Evolutionary conservation across 78 protist genomes (phyloP).

Genomic region (Diacronema lutheri): DNA sequence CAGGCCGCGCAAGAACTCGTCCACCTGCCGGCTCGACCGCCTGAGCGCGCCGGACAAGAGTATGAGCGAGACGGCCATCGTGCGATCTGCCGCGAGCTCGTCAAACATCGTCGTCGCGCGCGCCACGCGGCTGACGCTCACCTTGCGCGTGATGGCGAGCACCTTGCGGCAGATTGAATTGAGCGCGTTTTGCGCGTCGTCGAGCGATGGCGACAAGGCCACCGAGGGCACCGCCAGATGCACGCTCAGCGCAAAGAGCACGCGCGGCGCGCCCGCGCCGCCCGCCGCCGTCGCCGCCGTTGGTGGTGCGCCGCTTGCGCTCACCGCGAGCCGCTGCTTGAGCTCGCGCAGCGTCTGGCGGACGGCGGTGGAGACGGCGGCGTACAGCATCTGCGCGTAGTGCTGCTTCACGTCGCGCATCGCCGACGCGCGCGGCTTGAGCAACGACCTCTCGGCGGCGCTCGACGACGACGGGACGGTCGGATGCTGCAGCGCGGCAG

Average conservation of each 20-base stretch:
- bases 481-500: too few species aligned
- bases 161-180: conserved; percentile 45
- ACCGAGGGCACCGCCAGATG: conserved; percentile 55
- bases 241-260: conserved; percentile 55
- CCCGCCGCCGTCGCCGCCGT: conserved; percentile 3
- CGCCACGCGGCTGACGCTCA: too few species aligned
- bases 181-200: conserved; percentile 59
- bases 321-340: conserved; percentile 49
- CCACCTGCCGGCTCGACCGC: conserved; percentile 37
- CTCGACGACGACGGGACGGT: too few species aligned
- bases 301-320: too few species aligned
- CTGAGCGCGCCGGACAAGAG: conserved; percentile 48
- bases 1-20: conserved; percentile 44
- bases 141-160: conserved; percentile 26
- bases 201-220: conserved; percentile 51
- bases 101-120: not conserved
- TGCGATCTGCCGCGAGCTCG: not conserved
- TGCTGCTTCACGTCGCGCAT: conserved; percentile 30
- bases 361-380: conserved; percentile 47
- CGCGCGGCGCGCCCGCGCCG: conserved; percentile 15
- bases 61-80: conserved; percentile 6
- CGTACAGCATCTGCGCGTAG: conserved; percentile 34
- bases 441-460: not conserved
- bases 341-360: conserved; percentile 37
- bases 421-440: not conserved